Conservation (phyloP, 1,139 yeast species). For the Diutina ranongensis region DNA sequence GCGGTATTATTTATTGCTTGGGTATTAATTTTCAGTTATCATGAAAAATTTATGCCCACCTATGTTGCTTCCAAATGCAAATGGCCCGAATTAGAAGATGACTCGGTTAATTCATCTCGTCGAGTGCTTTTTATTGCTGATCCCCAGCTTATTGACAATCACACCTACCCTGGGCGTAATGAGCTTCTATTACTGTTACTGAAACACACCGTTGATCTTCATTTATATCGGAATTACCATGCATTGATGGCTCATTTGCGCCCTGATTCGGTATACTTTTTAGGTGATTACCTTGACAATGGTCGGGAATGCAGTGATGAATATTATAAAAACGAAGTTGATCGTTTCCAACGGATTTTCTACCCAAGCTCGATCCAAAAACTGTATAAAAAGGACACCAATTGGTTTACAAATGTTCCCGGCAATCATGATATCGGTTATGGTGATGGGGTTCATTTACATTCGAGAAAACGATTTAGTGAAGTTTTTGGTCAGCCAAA, state of each 20-base stretch:
- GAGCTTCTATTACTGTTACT: constrained; percentile 25
- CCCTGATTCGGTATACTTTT: constrained; percentile 36
- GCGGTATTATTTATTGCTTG: constrained; percentile 4
- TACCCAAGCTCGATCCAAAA: not conserved
- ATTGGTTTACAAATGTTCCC: constrained; percentile 27
- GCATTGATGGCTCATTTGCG: constrained; percentile 22
- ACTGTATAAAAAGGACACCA: constrained; percentile 11
- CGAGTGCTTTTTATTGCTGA: constrained; percentile 74
- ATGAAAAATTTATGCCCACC: constrained; percentile 48
- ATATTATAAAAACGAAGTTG: constrained; percentile 26
- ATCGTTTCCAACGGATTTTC: constrained; percentile 31
- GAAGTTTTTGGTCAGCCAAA: constrained; percentile 32
- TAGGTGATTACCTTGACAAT: constrained; percentile 46
- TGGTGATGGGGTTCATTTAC: constrained; percentile 32
- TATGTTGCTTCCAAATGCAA: constrained; percentile 37
- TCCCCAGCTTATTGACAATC: constrained; percentile 81
- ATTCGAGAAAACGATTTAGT: constrained; percentile 27
- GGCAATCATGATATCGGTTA: constrained; percentile 53
- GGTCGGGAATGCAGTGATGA: constrained; percentile 32
- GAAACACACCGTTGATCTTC: constrained; percentile 38
- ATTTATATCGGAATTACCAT: constrained; percentile 34
- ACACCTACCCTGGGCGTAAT: constrained; percentile 49
- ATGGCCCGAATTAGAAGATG: constrained; percentile 54
- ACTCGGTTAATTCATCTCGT: constrained; percentile 29
- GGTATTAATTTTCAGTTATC: constrained; percentile 36